These are phyloP conservation scores for Claviceps pusilla DNA, from an alignment of 2,329 filamentous ascomycete genomes.

Conservation along the genomic window DNA sequence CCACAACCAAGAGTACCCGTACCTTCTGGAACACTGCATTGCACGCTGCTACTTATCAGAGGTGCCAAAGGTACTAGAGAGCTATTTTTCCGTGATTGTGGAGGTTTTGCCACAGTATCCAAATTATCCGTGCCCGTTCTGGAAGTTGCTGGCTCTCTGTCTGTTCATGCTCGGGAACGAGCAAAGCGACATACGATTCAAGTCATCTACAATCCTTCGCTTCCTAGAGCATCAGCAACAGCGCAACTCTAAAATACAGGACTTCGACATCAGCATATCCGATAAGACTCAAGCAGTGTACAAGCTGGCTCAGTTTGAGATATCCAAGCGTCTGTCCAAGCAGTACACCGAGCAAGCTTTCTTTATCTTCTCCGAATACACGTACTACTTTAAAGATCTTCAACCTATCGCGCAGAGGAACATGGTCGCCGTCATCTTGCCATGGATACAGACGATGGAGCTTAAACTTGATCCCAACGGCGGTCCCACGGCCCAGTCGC, in stretches of 20 bases:
- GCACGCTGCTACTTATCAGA: conserved; percentile 79
- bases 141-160: conserved; percentile 77
- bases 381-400: conserved; percentile 78
- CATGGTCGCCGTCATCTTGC: conserved; percentile 83
- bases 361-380: conserved; percentile 90
- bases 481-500: conserved; percentile 77
- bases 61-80: conserved; percentile 69
- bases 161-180: conserved; percentile 89
- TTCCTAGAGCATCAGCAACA: conserved; percentile 66
- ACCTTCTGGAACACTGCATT: conserved; percentile 78
- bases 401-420: conserved; percentile 75
- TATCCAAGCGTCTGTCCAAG: conserved; percentile 76
- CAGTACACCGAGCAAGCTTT: conserved; percentile 84
- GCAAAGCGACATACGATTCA: conserved; percentile 74
- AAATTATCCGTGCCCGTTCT: conserved; percentile 75
- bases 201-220: conserved; percentile 68
- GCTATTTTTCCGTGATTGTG: conserved; percentile 86
- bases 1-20: conserved; percentile 76
- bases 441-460: conserved; percentile 92
- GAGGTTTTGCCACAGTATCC: conserved; percentile 71
- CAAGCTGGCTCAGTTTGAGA: conserved; percentile 93
- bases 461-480: conserved; percentile 84
- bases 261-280: conserved; percentile 95
- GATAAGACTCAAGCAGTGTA: conserved; percentile 98
- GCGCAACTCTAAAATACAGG: conserved; percentile 77